Percentiles rank a stretch among this genome's conserved stretches.
phyloP scores from a whole-genome alignment of 2,329 filamentous ascomycete genomes.

The Fusarium ramigenum region DNA sequence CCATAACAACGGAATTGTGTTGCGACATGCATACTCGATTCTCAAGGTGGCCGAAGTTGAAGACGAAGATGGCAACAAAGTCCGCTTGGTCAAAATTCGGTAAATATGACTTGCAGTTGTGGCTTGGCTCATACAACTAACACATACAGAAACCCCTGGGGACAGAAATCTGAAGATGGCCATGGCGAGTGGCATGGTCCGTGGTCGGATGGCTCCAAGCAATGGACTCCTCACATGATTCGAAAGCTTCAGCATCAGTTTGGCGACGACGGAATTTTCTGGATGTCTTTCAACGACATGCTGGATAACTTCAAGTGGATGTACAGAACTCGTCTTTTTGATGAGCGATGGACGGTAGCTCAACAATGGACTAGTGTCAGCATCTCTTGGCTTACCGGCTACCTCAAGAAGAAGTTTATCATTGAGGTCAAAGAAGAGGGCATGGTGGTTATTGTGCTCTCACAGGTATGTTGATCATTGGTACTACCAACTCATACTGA shows the following conservation, averaged over 20 bases:
- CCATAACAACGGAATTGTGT: slow-evolving; percentile 52
- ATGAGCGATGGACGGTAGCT: slow-evolving; percentile 56
- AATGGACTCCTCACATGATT: slow-evolving; percentile 81
- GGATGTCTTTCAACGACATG: slow-evolving; percentile 58
- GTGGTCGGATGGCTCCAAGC: slow-evolving; percentile 77
- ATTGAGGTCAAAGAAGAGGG: slow-evolving; percentile 54
- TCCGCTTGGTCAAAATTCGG: slow-evolving; percentile 57
- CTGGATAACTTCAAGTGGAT: slow-evolving; percentile 56
- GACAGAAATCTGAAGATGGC: slow-evolving; percentile 57
- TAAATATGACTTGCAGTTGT: slow-evolving; percentile 36
- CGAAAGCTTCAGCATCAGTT: slow-evolving; percentile 71
- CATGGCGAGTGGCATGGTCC: slow-evolving; percentile 73
- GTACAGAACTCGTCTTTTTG: slow-evolving; percentile 58
- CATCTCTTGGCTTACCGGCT: slow-evolving; percentile 57
- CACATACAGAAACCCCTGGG: slow-evolving; percentile 72
- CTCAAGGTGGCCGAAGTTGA: slow-evolving; percentile 57
- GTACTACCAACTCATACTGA: background rate
- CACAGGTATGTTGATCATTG: slow-evolving; percentile 44
- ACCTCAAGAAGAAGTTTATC: slow-evolving; percentile 56
- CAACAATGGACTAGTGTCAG: slow-evolving; percentile 56
- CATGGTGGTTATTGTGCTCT: slow-evolving; percentile 55
- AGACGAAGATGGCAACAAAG: slow-evolving; percentile 51
- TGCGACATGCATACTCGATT: slow-evolving; percentile 62
- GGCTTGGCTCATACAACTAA: background rate
- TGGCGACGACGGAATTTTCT: slow-evolving; percentile 70